Evolutionary conservation across 768 basidiomycete genomes (phyloP), one percentile per base, ranked within the genome.

Genomic region (Mycena filopes): DNA sequence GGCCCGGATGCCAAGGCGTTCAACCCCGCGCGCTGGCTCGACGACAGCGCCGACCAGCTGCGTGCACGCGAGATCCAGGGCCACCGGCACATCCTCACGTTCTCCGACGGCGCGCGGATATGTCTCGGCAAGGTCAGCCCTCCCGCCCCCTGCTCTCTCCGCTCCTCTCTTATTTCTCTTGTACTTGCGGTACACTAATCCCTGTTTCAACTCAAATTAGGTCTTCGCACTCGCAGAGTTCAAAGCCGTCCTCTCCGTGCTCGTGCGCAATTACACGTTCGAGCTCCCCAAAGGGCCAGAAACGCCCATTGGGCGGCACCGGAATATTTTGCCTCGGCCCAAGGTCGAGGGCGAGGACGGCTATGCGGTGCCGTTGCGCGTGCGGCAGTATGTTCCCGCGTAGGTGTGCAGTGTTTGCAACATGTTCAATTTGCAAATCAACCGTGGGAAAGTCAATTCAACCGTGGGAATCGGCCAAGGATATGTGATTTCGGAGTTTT

Each of bases 1-100:
- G 86, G 86, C 6, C 49, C 74, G 0, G 78, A 83, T 43, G 81
- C 83, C 20, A 77, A 72, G 31, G 72, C 77, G 50, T 85, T 84
- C 68, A 74, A 74, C 5, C 84, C 84, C 0, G 74, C 78, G 40
- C 78, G 84, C 9, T 86, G 84, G 67, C 45, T 60, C 26, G 42
- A 58, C 56, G 26, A 51, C 4, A 46, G 31, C n/a, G 33, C 4
- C 28, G n/a, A 55, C 25, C 20, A 21, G 18, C 31, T 46, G 6
- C 53, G 66, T 2, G 78, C 75, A 26, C 68, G 73, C 47, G 75
- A 76, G 54, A 63, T 80, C 40, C 72, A 73, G 41, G 79, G 80
- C 6, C 74, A 79, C 48, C 65, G 71, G 11, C 80, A 81, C 59
- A 28, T 81, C 28, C 71, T 81, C 61, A 68, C 62, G 18, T 83